Evolutionary conservation across 2,329 filamentous ascomycete genomes (phyloP), one percentile per base, ranked within the genome.

Genomic region (Fusarium brevicatenulatum): DNA sequence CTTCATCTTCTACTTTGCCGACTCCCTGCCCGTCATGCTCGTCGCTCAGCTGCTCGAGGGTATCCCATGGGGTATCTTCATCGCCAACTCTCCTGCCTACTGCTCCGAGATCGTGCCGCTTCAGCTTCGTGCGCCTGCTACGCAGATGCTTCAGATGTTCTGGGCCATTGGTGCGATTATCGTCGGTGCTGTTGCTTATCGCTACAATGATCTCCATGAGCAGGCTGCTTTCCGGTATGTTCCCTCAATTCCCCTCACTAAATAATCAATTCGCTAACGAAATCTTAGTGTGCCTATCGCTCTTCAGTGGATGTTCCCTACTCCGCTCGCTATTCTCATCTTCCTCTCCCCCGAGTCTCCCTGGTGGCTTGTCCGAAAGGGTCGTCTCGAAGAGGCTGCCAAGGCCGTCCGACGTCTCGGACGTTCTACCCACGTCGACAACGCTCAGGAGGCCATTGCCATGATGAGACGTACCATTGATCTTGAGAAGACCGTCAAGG

Each of bases 91-190:
- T 15, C 89, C 89, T 4, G 89, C 89, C 5, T 90, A 91, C 81
- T 88, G 86, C 79, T 83, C 82, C 72, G 89, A 91, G 78, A 89
- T 91, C 55, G 87, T 89, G 16, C 89, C 89, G 2, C 83, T 91
- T 42, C 80, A 82, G 73, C 82, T 91, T 47, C 82, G 89, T 78
- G 89, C 86, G 63, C 86, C 87, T 47, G 84, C 83, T 19, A 91
- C 89, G 4, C 86, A 88, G 75, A 90, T 88, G 82, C 74, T 91
- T 78, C 89, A 91, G 78, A 91, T 91, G 89, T 88, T 87, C 81
- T 91, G 89, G 89, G 86, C 88, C 8, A 87, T 91, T 72, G 89
- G 89, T 19, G 80, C 82, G 25, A 90, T 91, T 76, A 88, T 91
- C 46, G 89, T 91, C 40, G 85, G 83, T 30, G 89, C 79, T 50